Evolutionary conservation across 2,329 filamentous ascomycete genomes (phyloP).

Genomic region (Aspergillus sergii): DNA sequence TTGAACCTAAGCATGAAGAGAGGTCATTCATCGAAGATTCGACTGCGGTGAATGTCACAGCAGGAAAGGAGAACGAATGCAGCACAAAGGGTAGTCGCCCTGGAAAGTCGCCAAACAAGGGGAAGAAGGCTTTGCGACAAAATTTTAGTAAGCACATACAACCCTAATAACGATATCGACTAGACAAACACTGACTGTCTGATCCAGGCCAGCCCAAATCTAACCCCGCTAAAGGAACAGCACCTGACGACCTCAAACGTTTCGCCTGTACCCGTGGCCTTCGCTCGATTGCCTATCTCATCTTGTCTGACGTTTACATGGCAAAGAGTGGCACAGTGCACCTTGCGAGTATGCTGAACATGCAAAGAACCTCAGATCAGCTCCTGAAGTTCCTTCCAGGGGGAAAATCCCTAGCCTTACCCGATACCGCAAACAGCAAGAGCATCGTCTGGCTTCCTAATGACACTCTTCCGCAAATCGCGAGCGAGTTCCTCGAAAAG

Average conservation of each 20-base stretch:
- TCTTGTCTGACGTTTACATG: slow-evolving; percentile 29
- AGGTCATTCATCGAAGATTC: slow-evolving; percentile 10
- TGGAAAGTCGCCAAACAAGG: slow-evolving; percentile 23
- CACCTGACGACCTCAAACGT: slow-evolving; percentile 22
- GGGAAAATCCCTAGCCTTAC: slow-evolving; percentile 27
- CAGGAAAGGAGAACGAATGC: slow-evolving; percentile 23
- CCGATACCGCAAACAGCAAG: slow-evolving; percentile 19
- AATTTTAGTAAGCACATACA: slow-evolving; percentile 12
- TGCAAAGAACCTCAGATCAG: slow-evolving; percentile 31
- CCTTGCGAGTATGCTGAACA: slow-evolving; percentile 31
- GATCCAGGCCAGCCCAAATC: slow-evolving; percentile 15
- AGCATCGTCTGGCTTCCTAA: slow-evolving; percentile 36
- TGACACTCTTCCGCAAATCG: slow-evolving; percentile 20
- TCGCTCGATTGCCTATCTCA: slow-evolving; percentile 38
- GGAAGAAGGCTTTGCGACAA: slow-evolving; percentile 15
- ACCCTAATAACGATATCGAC: neutral
- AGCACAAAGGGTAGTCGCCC: neutral
- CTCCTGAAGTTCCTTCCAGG: slow-evolving; percentile 33
- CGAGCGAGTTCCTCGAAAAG: slow-evolving; percentile 26
- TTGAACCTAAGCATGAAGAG: slow-evolving; percentile 9
- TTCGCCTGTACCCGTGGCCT: slow-evolving; percentile 37
- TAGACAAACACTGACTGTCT: slow-evolving; percentile 6
- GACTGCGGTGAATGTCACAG: slow-evolving; percentile 10
- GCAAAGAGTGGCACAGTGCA: slow-evolving; percentile 31
- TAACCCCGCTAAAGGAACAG: slow-evolving; percentile 7